Percentiles rank a stretch among this genome's conserved stretches.
Evolutionary conservation across 805 yeast genomes (phyloP).

Genomic region (Priceomyces fermenticarens): DNA sequence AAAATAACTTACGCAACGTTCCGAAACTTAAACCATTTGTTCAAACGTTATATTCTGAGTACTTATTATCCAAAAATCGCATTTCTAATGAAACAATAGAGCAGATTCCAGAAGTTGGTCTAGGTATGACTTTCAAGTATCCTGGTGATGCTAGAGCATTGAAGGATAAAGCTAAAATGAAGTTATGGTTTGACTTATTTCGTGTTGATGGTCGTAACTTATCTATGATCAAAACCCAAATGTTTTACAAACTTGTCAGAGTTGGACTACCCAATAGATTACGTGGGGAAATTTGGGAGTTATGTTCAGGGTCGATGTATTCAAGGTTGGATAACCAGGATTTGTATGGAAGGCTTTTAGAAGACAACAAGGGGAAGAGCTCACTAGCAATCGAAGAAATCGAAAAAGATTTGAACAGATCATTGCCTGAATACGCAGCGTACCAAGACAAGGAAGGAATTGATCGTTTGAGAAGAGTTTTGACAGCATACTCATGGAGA

Average conservation of each 20-base stretch:
- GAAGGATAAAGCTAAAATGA: conserved; percentile 80
- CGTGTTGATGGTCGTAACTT: conserved; percentile 81
- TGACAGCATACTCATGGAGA: conserved; percentile 94
- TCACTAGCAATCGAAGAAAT: conserved; percentile 94
- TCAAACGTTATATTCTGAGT: conserved; percentile 80
- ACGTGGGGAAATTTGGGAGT: conserved; percentile 96
- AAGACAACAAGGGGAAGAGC: conserved; percentile 56
- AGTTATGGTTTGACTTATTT: conserved; percentile 91
- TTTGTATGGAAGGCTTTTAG: conserved; percentile 57
- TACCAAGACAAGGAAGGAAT: conserved; percentile 88
- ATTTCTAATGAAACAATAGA: conserved; percentile 40
- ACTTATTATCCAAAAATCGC: conserved; percentile 60
- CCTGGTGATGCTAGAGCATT: conserved; percentile 83
- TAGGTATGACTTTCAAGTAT: conserved; percentile 79
- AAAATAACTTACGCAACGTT: conserved; percentile 61
- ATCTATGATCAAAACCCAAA: conserved; percentile 67
- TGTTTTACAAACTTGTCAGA: conserved; percentile 77
- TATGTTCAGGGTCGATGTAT: conserved; percentile 82
- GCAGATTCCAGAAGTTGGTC: conserved; percentile 72
- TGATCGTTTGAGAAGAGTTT: conserved; percentile 74
- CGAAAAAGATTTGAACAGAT: conserved; percentile 91
- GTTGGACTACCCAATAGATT: conserved; percentile 93
- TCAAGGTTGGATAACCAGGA: conserved; percentile 59
- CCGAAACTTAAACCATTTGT: conserved; percentile 62
- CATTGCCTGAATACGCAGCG: conserved; percentile 94